Conservation (phyloP, 139 green algal genomes). For the Picochlorum sp. region DNA sequence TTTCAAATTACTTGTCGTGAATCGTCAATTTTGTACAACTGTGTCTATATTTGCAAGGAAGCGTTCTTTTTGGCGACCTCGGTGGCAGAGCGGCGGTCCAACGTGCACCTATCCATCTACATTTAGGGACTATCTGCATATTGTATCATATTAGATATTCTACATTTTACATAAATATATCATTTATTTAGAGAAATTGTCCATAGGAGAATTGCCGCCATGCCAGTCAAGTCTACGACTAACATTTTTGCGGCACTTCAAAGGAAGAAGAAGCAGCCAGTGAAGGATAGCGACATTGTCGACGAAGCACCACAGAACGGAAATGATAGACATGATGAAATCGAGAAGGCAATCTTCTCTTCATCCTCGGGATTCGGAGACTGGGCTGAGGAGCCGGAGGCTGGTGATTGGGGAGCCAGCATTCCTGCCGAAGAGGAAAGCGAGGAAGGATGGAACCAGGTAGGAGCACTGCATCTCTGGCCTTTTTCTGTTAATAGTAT, state of each 20-base stretch:
- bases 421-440: neutral
- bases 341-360: slow-evolving; percentile 24
- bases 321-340: slow-evolving; percentile 18
- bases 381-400: slow-evolving; percentile 26
- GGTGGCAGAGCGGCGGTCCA: too few relatives aligned
- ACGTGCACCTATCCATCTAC: too few relatives aligned
- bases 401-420: slow-evolving; percentile 8
- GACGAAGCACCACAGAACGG: slow-evolving; percentile 6
- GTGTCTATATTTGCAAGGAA: too few relatives aligned
- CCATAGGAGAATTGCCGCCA: neutral
- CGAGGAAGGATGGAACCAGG: slow-evolving; percentile 13
- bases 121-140: too few relatives aligned
- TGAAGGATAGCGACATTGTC: slow-evolving; percentile 8
- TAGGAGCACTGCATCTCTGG: too few relatives aligned
- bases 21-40: too few relatives aligned
- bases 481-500: too few relatives aligned
- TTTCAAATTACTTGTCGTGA: too few relatives aligned
- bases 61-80: too few relatives aligned
- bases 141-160: too few relatives aligned
- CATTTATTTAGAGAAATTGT: too few relatives aligned
- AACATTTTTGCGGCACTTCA: slow-evolving; percentile 27
- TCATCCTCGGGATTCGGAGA: slow-evolving; percentile 6
- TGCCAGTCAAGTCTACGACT: neutral
- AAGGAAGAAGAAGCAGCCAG: slow-evolving; percentile 21
- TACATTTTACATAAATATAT: too few relatives aligned